A percentile compares a stretch with the other conserved stretches of the same genome.
Evolutionary conservation across 2,329 filamentous ascomycete species (phyloP).

Genomic region (Aspergillus persii): DNA sequence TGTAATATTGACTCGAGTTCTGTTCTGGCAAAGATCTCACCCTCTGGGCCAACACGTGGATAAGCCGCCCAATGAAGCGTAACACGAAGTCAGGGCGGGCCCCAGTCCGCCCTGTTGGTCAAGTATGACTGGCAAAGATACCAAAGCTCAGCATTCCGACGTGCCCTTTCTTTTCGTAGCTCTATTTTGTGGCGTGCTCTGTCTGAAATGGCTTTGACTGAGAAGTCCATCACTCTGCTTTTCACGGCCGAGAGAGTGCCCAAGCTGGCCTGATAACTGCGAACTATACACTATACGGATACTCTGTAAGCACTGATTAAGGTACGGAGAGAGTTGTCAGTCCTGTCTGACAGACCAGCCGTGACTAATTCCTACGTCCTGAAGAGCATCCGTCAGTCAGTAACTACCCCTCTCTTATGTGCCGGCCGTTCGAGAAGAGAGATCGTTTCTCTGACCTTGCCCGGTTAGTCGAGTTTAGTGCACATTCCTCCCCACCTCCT

Average conservation of each 20-base stretch:
- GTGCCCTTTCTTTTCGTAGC: not conserved
- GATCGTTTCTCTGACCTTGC: not conserved
- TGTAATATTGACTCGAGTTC: too few relatives aligned
- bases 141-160: not conserved
- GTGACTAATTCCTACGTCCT: not conserved
- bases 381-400: too few relatives aligned
- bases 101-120: not conserved
- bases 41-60: not conserved
- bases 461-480: slow-evolving; percentile 1
- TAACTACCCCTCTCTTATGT: not conserved
- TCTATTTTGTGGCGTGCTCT: not conserved
- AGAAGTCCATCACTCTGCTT: not conserved
- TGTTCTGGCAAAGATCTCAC: not conserved
- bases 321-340: too few relatives aligned
- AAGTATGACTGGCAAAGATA: not conserved
- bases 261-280: not conserved
- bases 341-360: too few relatives aligned
- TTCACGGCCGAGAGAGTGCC: not conserved
- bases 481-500: slow-evolving; percentile 7
- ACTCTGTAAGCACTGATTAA: too few relatives aligned
- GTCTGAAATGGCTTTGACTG: too few relatives aligned
- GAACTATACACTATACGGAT: too few relatives aligned
- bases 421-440: not conserved
- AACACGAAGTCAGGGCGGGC: not conserved
- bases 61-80: not conserved